Evolutionary conservation across 2,329 filamentous ascomycete species (phyloP).

Genomic region (Grosmannia serpens): DNA sequence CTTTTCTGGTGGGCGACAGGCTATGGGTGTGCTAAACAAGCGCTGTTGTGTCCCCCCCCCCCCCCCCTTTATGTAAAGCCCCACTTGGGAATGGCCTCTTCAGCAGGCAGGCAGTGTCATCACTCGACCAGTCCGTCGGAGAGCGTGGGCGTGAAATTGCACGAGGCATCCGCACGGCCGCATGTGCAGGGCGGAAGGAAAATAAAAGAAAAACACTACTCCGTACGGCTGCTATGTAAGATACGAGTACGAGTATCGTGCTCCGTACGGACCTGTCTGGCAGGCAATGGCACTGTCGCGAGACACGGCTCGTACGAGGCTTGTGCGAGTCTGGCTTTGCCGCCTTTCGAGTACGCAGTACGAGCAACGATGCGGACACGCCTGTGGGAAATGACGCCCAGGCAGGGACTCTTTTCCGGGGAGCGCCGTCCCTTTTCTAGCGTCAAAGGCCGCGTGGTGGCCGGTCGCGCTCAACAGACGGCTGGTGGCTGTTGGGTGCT

Average conservation of each 20-base stretch:
- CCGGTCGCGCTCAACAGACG: background rate
- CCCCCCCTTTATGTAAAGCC: background rate
- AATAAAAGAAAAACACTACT: background rate
- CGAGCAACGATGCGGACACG: too few species aligned
- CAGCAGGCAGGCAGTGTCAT: background rate
- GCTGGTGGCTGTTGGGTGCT: background rate
- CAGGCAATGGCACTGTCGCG: background rate
- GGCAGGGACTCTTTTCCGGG: background rate
- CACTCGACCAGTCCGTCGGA: background rate
- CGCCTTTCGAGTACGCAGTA: background rate
- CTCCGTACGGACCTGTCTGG: background rate
- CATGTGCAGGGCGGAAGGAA: background rate
- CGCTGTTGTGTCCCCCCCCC: background rate
- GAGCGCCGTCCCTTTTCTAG: background rate
- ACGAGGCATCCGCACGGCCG: background rate
- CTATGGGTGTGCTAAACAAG: background rate
- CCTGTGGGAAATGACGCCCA: background rate
- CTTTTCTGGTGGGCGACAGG: background rate
- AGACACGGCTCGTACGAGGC: background rate
- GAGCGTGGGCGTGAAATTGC: background rate
- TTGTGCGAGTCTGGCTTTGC: background rate
- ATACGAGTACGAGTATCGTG: too few species aligned
- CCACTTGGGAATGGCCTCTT: background rate
- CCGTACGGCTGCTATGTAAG: too few species aligned
- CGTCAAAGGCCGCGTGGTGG: background rate